A percentile compares a stretch with the other conserved stretches of the same genome.
Conservation (phyloP, 176 grass and related monocot genomes). For the Phyllostachys edulis region DNA sequence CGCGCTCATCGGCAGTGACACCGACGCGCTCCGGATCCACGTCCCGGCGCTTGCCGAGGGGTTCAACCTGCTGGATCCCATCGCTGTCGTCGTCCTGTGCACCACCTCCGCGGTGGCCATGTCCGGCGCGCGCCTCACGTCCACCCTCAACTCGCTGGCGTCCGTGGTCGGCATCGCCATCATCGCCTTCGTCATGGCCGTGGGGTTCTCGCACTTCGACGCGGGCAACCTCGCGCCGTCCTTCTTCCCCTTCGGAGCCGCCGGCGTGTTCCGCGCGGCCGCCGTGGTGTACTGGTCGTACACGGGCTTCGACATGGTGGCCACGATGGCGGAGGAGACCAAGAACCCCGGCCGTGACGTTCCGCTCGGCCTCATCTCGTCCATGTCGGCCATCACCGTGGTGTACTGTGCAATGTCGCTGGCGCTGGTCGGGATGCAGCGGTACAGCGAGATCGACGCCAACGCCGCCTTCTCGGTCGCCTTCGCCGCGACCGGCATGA, state of each 20-base stretch:
- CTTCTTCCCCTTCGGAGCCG: conserved; percentile 52
- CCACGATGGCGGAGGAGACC: conserved; percentile 71
- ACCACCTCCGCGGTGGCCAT: conserved; percentile 5
- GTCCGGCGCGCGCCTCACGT: conserved; percentile 36
- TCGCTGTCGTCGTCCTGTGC: too few relatives aligned
- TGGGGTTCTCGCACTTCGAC: conserved; percentile 43
- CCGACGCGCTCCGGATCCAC: too few relatives aligned
- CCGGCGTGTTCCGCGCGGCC: conserved; percentile 48
- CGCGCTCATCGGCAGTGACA: too few relatives aligned
- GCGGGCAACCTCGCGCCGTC: conserved; percentile 38
- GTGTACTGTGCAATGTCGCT: conserved; percentile 59
- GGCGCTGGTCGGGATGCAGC: conserved; percentile 49
- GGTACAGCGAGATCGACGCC: conserved; percentile 47
- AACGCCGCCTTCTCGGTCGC: conserved; percentile 51
- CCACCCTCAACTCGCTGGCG: conserved; percentile 37
- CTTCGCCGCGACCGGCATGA: conserved; percentile 39
- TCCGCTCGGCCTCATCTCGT: conserved; percentile 48
- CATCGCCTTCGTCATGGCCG: conserved; percentile 46
- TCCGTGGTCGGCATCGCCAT: conserved; percentile 41
- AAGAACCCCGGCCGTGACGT: conserved; percentile 52
- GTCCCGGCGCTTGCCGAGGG: too few relatives aligned
- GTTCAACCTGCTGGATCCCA: too few relatives aligned
- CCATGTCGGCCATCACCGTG: conserved; percentile 51
- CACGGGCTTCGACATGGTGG: conserved; percentile 69
- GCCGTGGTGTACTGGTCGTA: conserved; percentile 64